Percentiles rank a stretch among this genome's conserved stretches.
Conservation (phyloP, 331 rosid species). For the Malus hybrid region DNA sequence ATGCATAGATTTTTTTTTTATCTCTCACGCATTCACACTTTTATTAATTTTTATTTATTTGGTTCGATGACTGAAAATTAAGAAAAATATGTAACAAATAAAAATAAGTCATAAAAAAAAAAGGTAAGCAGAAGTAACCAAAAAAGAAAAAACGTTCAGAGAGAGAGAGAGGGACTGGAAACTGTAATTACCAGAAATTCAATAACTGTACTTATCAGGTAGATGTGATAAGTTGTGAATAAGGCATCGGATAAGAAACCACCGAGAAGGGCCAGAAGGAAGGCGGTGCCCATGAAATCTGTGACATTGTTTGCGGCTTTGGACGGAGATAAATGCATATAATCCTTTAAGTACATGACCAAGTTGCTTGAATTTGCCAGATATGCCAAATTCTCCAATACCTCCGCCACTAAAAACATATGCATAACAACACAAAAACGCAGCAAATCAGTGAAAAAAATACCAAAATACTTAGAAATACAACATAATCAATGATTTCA, state of each 20-base stretch:
- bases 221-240: slow-evolving; percentile 75
- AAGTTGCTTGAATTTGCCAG: slow-evolving; percentile 94
- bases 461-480: neutral
- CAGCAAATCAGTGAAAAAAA: neutral
- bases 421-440: neutral
- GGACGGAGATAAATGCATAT: slow-evolving; percentile 83
- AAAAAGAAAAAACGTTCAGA: neutral
- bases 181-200: slow-evolving; percentile 61
- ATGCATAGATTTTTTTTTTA: too few species aligned
- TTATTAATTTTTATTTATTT: too few species aligned
- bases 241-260: slow-evolving; percentile 90
- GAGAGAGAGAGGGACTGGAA: neutral
- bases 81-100: too few species aligned
- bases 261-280: slow-evolving; percentile 92
- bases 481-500: neutral
- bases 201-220: slow-evolving; percentile 68
- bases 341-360: slow-evolving; percentile 51
- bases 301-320: slow-evolving; percentile 89
- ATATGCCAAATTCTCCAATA: slow-evolving; percentile 83
- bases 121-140: neutral
- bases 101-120: too few species aligned
- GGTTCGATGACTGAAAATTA: too few species aligned
- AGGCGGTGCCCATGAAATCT: slow-evolving; percentile 93
- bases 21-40: too few species aligned
- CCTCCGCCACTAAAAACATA: slow-evolving; percentile 58